These are phyloP conservation scores for Cryptosporidium tyzzeri DNA, from an alignment of 169 alveolate genomes.

Conservation along the genomic window DNA sequence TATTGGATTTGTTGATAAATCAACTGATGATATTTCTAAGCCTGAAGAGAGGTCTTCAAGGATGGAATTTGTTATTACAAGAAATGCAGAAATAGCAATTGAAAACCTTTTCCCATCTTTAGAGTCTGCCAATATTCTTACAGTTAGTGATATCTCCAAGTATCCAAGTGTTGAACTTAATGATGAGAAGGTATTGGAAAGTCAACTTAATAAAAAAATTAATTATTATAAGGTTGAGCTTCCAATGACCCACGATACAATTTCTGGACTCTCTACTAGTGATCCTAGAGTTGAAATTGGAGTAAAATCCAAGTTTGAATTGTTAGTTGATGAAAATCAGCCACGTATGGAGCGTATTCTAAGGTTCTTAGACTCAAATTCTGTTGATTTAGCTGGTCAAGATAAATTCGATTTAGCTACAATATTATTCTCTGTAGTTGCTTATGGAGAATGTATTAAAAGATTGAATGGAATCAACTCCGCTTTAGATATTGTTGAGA, in stretches of 20 bases:
- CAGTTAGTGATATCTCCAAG: conserved; percentile 33
- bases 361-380: conserved; percentile 4
- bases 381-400: neutral
- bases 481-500: neutral
- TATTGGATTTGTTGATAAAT: neutral
- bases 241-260: conserved; percentile 26
- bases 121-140: conserved; percentile 5
- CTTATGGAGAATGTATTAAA: conserved; percentile 43
- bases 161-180: conserved; percentile 42
- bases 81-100: conserved; percentile 29
- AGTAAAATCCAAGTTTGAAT: conserved; percentile 24
- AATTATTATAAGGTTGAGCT: conserved; percentile 23
- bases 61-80: conserved; percentile 16
- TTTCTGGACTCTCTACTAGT: conserved; percentile 21
- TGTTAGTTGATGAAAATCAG: conserved; percentile 38
- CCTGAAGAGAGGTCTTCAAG: neutral
- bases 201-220: neutral
- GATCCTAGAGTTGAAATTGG: conserved; percentile 74
- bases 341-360: conserved; percentile 60
- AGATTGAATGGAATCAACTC: neutral
- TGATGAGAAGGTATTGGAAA: conserved; percentile 33
- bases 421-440: conserved; percentile 17
- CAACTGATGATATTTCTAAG: neutral
- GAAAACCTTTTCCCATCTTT: conserved; percentile 37
- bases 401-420: neutral